These are phyloP conservation scores for Dactylonectria estremocensis DNA, from an alignment of 2,329 filamentous ascomycete species.

Conservation along the genomic window DNA sequence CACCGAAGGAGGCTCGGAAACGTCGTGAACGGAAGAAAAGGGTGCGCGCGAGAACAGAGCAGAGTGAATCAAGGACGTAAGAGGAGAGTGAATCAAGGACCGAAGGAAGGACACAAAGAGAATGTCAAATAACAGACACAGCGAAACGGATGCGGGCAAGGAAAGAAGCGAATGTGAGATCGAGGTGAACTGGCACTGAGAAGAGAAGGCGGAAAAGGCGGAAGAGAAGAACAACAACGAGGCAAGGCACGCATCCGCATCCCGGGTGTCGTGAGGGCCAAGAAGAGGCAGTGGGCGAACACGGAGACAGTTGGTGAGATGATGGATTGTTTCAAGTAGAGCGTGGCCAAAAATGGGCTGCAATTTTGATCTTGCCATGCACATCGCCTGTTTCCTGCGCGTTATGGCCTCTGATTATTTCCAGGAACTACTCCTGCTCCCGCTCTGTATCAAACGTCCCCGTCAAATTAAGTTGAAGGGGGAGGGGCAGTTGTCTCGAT, in stretches of 20 bases:
- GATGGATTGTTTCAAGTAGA: slow-evolving; percentile 46
- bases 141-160: background rate
- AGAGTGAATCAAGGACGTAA: background rate
- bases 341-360: slow-evolving; percentile 27
- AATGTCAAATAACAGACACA: slow-evolving; percentile 1
- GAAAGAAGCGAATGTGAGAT: slow-evolving; percentile 3
- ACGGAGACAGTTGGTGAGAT: slow-evolving; percentile 30
- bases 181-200: slow-evolving; percentile 1
- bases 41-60: slow-evolving; percentile 9
- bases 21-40: slow-evolving; percentile 21
- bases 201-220: background rate
- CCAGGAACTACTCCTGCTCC: background rate
- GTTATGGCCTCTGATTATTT: background rate
- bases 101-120: background rate
- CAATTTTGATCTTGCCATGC: background rate
- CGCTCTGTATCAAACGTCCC: background rate
- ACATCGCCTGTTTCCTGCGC: slow-evolving; percentile 4
- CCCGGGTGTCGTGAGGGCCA: background rate
- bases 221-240: background rate
- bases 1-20: background rate
- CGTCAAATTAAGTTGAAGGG: background rate
- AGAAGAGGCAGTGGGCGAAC: slow-evolving; percentile 14
- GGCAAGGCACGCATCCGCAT: background rate
- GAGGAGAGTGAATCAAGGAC: background rate
- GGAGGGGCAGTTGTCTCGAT: background rate